Conservation (phyloP, 2,329 filamentous ascomycete genomes). For the Colletotrichum magnum region DNA sequence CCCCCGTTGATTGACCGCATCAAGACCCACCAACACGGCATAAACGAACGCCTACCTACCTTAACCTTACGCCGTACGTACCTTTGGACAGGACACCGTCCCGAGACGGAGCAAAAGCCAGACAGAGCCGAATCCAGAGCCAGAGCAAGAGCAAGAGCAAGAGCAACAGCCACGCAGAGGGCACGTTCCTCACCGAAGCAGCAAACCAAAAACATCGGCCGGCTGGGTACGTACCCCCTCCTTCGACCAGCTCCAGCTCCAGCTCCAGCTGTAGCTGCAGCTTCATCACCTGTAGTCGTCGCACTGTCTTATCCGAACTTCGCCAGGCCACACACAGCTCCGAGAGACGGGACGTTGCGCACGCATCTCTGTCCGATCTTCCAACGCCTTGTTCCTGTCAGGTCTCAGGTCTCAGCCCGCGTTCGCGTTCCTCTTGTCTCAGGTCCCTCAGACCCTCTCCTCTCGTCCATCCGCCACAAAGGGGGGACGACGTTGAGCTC, state of each 20-base stretch:
- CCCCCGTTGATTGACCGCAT: background rate
- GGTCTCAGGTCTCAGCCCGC: constrained; percentile 32
- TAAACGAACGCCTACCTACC: constrained; percentile 17
- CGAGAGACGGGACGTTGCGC: constrained; percentile 6
- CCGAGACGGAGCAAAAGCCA: constrained; percentile 34
- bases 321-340: constrained; percentile 2
- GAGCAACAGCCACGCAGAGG: constrained; percentile 7
- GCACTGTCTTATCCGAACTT: constrained; percentile 18
- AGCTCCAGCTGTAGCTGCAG: too few relatives aligned
- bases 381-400: constrained; percentile 23
- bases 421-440: background rate
- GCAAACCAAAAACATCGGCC: constrained; percentile 13
- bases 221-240: constrained; percentile 5
- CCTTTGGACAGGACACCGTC: constrained; percentile 24
- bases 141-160: too few relatives aligned
- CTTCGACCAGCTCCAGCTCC: too few relatives aligned
- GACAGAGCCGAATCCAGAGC: too few relatives aligned
- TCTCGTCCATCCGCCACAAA: background rate
- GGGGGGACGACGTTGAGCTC: background rate
- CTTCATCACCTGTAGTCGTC: too few relatives aligned
- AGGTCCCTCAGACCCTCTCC: background rate
- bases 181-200: constrained; percentile 37
- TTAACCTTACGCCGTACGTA: background rate
- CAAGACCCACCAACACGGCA: constrained; percentile 19
- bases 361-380: constrained; percentile 14